Evolutionary conservation across 2,329 filamentous ascomycete genomes (phyloP).

Genomic region (Alternaria sp.): DNA sequence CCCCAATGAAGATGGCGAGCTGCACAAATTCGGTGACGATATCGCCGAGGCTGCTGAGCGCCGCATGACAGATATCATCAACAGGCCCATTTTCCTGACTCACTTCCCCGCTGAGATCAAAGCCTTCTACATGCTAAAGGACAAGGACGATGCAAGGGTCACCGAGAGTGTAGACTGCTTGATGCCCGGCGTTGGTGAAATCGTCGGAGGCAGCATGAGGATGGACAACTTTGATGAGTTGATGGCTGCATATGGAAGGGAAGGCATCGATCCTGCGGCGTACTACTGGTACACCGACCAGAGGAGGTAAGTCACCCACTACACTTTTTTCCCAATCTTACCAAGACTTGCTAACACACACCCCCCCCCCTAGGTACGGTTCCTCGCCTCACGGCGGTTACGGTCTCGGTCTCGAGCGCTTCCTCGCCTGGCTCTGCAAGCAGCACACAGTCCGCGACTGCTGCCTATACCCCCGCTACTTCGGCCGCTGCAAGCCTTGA

Average conservation of each 20-base stretch:
- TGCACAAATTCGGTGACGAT: slow-evolving; percentile 93
- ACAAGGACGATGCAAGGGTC: slow-evolving; percentile 77
- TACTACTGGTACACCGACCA: slow-evolving; percentile 99
- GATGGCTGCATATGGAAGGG: slow-evolving; percentile 84
- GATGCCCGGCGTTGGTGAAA: slow-evolving; percentile 96
- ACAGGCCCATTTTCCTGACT: slow-evolving; percentile 92
- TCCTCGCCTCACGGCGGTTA: slow-evolving; percentile 92
- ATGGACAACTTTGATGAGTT: slow-evolving; percentile 88
- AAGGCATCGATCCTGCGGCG: slow-evolving; percentile 81
- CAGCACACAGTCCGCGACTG: slow-evolving; percentile 72
- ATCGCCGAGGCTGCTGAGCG: slow-evolving; percentile 98
- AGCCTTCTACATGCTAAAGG: slow-evolving; percentile 98
- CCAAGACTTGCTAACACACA: slow-evolving; percentile 26
- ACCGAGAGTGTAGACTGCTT: slow-evolving; percentile 90
- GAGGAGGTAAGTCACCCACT: slow-evolving; percentile 74
- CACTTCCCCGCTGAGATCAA: slow-evolving; percentile 99
- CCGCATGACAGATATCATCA: slow-evolving; percentile 95
- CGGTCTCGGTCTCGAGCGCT: slow-evolving; percentile 88
- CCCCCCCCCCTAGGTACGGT: slow-evolving; percentile 71
- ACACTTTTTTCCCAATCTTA: not conserved
- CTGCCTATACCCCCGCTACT: slow-evolving; percentile 81
- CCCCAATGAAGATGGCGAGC: slow-evolving; percentile 88
- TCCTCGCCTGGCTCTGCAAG: slow-evolving; percentile 72
- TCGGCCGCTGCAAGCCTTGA: slow-evolving; percentile 80
- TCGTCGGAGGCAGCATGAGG: slow-evolving; percentile 96